phyloP scores from a whole-genome alignment of 148 eudicot species.

The Silene uniflora region DNA sequence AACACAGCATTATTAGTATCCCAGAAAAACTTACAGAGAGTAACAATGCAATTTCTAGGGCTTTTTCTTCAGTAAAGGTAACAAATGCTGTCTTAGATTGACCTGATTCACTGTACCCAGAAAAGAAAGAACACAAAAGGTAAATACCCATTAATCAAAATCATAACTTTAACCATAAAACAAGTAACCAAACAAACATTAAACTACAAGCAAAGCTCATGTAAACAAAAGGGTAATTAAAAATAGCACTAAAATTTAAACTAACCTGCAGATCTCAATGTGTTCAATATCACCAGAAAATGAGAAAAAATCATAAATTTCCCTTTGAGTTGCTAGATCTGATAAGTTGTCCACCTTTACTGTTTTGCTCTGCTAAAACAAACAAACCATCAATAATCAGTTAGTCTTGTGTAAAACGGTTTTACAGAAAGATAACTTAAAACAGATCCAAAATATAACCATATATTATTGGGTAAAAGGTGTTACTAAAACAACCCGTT shows the following conservation, averaged over 20 bases:
- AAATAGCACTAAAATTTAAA: not conserved
- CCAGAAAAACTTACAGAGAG: slow-evolving; percentile 50
- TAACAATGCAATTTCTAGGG: slow-evolving; percentile 82
- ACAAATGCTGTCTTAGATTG: slow-evolving; percentile 66
- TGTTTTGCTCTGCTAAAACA: slow-evolving; percentile 53
- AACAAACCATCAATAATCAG: not conserved
- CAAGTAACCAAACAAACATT: not conserved
- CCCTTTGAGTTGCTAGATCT: slow-evolving; percentile 92
- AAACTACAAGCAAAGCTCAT: not conserved
- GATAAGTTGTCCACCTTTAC: slow-evolving; percentile 71
- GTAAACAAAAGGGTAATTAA: not conserved
- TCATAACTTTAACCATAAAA: not conserved
- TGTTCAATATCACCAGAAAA: slow-evolving; percentile 79
- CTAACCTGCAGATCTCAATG: slow-evolving; percentile 68
- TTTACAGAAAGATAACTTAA: too few relatives aligned
- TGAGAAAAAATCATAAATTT: slow-evolving; percentile 87
- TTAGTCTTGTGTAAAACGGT: too few relatives aligned
- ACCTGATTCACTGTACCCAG: slow-evolving; percentile 41
- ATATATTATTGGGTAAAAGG: too few relatives aligned
- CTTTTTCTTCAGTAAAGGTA: slow-evolving; percentile 75
- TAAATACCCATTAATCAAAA: slow-evolving; percentile 7
- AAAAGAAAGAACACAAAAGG: slow-evolving; percentile 7
- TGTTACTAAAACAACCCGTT: too few relatives aligned
- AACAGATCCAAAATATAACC: too few relatives aligned
- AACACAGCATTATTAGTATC: too few relatives aligned